Evolutionary conservation across 352 stramenopile genomes (phyloP), one percentile per base, ranked within the genome.

Genomic region (Halophytophthora batemanensis): DNA sequence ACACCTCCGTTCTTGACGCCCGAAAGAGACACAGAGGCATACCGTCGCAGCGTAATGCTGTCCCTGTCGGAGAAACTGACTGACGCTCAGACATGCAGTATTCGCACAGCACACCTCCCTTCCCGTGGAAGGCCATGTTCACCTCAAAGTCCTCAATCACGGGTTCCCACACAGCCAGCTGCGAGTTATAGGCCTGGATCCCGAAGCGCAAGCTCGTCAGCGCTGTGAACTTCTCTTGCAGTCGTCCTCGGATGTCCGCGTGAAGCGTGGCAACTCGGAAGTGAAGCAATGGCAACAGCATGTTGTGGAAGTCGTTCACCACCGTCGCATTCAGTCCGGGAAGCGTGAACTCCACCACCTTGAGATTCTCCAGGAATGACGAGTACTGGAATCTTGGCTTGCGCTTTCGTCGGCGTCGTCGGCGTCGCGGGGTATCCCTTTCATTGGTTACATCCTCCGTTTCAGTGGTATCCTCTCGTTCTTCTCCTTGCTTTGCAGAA

Each of bases 291-390:
- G 83, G 83, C 13, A 94, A 56, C 36, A 92, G 53, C 83, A 94
- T 94, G 45, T 94, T 92, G 59, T 94, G 80, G 33, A 92, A 91
- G 53, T 94, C 83, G 50, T 94, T 94, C 13, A 94, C 72, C 22
- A 94, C 66, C 6, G 83, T 94, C 8, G 82, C 79, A 28, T 90
- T 87, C 25, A 94, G 57, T 11, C 81, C 83, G 23, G 83, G 81
- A 0, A 94, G 60, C 33, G 66, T 82, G 45, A 94, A 80, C 44
- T 92, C 71, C 39, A 90, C 57, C 19, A 90, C 81, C 53, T 89
- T 92, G 23, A 92, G 54, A 28, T 89, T 82, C 11, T 81, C 61
- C 0, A 86, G 53, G 40, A 85, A 70, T 48, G 43, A 68, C 36
- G 45, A 34, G 28, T 57, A 61, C 37, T 61, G 21, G 25, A 60